Evolutionary conservation across 2,329 filamentous ascomycete species (phyloP).

Genomic region (Fusarium sp.): DNA sequence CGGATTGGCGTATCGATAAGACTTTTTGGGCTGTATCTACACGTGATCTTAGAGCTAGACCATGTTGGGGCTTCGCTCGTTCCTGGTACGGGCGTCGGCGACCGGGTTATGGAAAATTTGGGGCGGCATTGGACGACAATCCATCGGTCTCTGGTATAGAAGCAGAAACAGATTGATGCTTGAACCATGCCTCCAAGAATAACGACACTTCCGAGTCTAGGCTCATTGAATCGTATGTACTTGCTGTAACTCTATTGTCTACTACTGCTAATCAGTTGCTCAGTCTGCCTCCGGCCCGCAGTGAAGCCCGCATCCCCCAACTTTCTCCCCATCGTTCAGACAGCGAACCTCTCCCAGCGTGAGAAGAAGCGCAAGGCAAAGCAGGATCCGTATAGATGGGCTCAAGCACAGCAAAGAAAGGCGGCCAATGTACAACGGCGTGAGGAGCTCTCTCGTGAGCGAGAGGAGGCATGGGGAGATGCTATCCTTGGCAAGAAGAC

Average conservation of each 20-base stretch:
- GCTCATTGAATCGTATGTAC: slow-evolving; percentile 69
- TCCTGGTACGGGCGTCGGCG: slow-evolving; percentile 20
- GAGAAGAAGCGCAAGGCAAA: slow-evolving; percentile 75
- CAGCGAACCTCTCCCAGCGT: slow-evolving; percentile 71
- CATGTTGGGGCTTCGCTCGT: background rate
- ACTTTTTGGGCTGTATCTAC: slow-evolving; percentile 15
- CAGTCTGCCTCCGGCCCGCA: slow-evolving; percentile 72
- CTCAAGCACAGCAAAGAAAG: slow-evolving; percentile 85
- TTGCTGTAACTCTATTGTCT: background rate
- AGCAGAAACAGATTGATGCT: slow-evolving; percentile 44
- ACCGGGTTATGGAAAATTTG: slow-evolving; percentile 52
- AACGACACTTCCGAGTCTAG: slow-evolving; percentile 69
- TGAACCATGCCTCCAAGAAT: slow-evolving; percentile 75
- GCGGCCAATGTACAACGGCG: slow-evolving; percentile 83
- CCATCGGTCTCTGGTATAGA: slow-evolving; percentile 40
- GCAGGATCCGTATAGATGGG: slow-evolving; percentile 84
- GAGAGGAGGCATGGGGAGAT: slow-evolving; percentile 76
- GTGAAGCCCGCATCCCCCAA: slow-evolving; percentile 59
- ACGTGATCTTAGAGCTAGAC: slow-evolving; percentile 51
- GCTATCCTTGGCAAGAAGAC: slow-evolving; percentile 83
- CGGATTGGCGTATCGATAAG: slow-evolving; percentile 33
- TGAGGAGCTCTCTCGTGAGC: slow-evolving; percentile 73
- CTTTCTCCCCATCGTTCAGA: slow-evolving; percentile 71
- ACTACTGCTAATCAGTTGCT: slow-evolving; percentile 44
- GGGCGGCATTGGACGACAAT: slow-evolving; percentile 40